Base-by-base conservation (phyloP, 179 eudicot genomes). In the Corrigiola litoralis region DNA sequence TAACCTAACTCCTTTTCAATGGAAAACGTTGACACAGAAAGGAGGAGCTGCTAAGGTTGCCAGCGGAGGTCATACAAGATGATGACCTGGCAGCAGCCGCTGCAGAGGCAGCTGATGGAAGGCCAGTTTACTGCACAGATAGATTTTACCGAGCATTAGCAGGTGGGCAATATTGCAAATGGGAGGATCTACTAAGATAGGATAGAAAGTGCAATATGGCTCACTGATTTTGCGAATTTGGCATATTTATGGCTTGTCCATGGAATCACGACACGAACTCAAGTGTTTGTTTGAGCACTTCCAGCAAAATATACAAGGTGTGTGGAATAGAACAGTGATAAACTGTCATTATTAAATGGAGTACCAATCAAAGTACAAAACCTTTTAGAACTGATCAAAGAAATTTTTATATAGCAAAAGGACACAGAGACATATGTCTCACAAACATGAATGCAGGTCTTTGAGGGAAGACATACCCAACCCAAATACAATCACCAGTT, bases 91-190 rank as follows among this genome's bases (percentile, higher is more conserved):
- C 98, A 66, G 84, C 96, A 14, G 96, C 91, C 0, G 98, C 98
- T 2, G 98, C 98, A 23, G 85, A 92, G 68, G 98, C 98, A 57
- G 98, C 98, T 27, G 95, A 87, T 48, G 98, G 98, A 63, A 81
- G 98, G 80, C 96, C 96, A 29, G 96, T 92, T 31, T 90, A 92
- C 75, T 90, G 98, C 80, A 87, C 95, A 71, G 87, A 92, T 71
- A 84, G 96, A 77, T 83, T 72, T 74, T 85, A 92, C 48, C 85
- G 95, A 34, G 96, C 92, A 68, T 78, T 92, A 66, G 98, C 98
- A 21, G 98, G 98, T 17, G 98, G 98, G 9, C 97, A 91, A 61
- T 89, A 91, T 79, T 92, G 98, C 86, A 92, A 89, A 84, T 92
- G 96, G 98, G 96, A 92, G 67, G 98, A 92, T 76, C 72, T 92